Evolutionary conservation across 495 filamentous ascomycete genomes (phyloP).

Genomic region (Trypethelium eluteriae): DNA sequence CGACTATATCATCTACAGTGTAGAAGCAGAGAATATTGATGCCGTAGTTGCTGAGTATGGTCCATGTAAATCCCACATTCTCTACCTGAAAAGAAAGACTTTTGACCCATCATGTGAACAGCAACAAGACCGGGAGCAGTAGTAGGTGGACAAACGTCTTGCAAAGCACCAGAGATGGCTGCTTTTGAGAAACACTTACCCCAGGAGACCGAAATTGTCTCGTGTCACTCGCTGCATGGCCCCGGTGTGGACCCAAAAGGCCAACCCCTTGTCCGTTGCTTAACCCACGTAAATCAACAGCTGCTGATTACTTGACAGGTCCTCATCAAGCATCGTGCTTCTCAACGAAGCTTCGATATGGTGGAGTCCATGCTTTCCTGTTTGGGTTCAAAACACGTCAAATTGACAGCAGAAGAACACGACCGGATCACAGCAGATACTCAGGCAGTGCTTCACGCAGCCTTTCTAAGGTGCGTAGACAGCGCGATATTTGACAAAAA

Average conservation of each 20-base stretch:
- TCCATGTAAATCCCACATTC: slow-evolving; percentile 61
- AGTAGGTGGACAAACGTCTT: slow-evolving; percentile 95
- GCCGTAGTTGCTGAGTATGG: slow-evolving; percentile 77
- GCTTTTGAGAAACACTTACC: slow-evolving; percentile 89
- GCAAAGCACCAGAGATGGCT: slow-evolving; percentile 92
- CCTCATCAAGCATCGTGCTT: slow-evolving; percentile 84
- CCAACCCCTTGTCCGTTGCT: slow-evolving; percentile 65
- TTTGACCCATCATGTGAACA: slow-evolving; percentile 38
- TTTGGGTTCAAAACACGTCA: slow-evolving; percentile 72
- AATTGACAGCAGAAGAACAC: slow-evolving; percentile 76
- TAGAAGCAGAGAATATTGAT: slow-evolving; percentile 85
- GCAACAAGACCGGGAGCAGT: slow-evolving; percentile 90
- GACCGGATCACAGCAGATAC: slow-evolving; percentile 97
- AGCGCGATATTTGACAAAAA: neutral
- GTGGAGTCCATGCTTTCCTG: slow-evolving; percentile 75
- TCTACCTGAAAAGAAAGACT: slow-evolving; percentile 12
- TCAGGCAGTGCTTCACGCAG: slow-evolving; percentile 94
- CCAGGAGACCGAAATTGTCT: slow-evolving; percentile 82
- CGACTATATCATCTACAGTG: slow-evolving; percentile 96
- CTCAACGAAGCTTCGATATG: slow-evolving; percentile 63
- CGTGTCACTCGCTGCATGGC: slow-evolving; percentile 93
- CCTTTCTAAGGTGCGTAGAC: slow-evolving; percentile 56
- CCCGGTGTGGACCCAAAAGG: slow-evolving; percentile 72
- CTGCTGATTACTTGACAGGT: slow-evolving; percentile 43
- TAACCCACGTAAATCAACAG: neutral